Evolutionary conservation across 768 basidiomycete genomes (phyloP), one percentile per base, ranked within the genome.

Genomic region (Podaxis carcinomalis): DNA sequence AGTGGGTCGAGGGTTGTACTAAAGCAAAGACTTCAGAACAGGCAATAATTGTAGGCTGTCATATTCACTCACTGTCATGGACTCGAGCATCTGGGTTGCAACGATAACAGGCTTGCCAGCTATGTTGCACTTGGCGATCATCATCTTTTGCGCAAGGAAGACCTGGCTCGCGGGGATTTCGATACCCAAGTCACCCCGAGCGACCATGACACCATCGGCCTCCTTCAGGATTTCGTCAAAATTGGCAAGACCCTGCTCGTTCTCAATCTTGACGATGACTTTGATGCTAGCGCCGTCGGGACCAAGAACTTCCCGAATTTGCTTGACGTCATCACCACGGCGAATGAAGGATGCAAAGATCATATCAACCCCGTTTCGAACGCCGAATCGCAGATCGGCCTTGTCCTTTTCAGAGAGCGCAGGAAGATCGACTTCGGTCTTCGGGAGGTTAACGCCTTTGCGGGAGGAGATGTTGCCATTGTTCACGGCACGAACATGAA

Each of bases 81-180:
- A 96, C 91, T 98, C 96, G 67, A 99, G 88, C 96, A 99, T 99
- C 76, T 99, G 96, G 13, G 97, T 99, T 9, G 97, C 97, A 63
- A 97, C 95, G 72, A 99, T 98, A 70, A 93, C 92, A 44, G 97
- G 95, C 81, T 99, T 99, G 68, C 97, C 97, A 57, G 85, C 88
- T 70, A 96, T 91, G 81, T 97, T 98, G 80, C 95, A 97, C 80
- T 98, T 98, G 62, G 96, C 87, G 68, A 98, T 99, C 95, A 99
- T 99, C 96, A 98, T 98, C 81, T 99, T 99, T 75, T 99, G 97
- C 6, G 97, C 97, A 69, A 98, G 81, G 84, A 99, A 99, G 49
- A 99, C 97, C 72, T 98, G 97, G 69, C 90, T 92, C 47, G 97
- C 94, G n/a, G 97, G 97, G 68, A 99, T 99, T 78, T 99, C 97